Evolutionary conservation across 73 alveolate species (phyloP), one percentile per base, ranked within the genome.

Genomic region (Symbiodinium pilosum): DNA sequence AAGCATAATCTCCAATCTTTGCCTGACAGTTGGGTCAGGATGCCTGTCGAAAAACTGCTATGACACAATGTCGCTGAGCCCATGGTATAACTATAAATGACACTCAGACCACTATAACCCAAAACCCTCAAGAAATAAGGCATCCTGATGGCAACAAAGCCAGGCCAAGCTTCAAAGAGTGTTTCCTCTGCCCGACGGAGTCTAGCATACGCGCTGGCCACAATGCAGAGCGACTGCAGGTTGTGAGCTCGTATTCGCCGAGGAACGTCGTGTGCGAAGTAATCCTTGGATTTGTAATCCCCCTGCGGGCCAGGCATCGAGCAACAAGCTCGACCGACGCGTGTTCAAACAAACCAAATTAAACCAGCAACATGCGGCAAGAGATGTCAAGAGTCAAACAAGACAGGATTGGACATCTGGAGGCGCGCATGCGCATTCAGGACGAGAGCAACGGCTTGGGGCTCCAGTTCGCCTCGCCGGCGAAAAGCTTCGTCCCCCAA

Each of bases 401-500:
- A 85, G 9, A 93, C 86, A 3, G 99, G 99, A 32, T 93, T 93
- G 36, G 93, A 54, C 86, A 93, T 83, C 39, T 77, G 87, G 41
- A 93, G 93, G 87, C 99, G 71, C 8, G 99, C 93, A 26, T 93
- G 88, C 21, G 99, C 99, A 43, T 93, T 93, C 75, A 93, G 86
- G 54, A 83, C 85, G 86, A 93, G 42, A n/a, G 99, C 99, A 40
- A 93, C 69, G 26, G 93, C 93, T 54, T 93, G 98, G 28, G 98
- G 93, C 28, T 75, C 98, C 16, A 93, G 83, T 43, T 93, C 98
- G 54, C 98, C 98, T 20, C 99, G 75, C 36, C 88, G 87, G 41
- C 99, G 99, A 39, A 93, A 93, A 4, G 88, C 93, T 52, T 93
- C 99, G 42, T 93, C 99, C 43, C 99, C 99, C 93, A 93, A 41